phyloP scores from a whole-genome alignment of 495 filamentous ascomycete genomes.

The Aspergillus heteromorphus region DNA sequence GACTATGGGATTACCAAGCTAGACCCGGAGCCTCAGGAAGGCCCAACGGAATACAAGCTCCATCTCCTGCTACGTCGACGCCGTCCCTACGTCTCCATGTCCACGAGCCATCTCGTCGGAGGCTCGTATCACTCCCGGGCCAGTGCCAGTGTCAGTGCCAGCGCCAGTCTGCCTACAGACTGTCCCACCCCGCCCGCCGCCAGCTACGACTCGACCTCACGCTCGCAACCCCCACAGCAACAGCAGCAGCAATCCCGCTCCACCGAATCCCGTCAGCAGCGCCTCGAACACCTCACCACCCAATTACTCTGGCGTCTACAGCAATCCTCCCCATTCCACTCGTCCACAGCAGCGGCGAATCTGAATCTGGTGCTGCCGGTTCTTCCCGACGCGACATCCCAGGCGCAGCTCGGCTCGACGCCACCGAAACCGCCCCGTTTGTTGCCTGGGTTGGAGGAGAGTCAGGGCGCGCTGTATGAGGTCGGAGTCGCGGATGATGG shows the following conservation, averaged over 20 bases:
- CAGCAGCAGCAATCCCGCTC: constrained; percentile 27
- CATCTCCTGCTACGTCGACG: constrained; percentile 82
- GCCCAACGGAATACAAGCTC: constrained; percentile 93
- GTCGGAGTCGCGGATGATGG: constrained; percentile 96
- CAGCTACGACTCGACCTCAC: constrained; percentile 21
- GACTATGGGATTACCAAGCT: constrained; percentile 72
- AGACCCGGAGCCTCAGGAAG: constrained; percentile 87
- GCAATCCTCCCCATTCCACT: constrained; percentile 88
- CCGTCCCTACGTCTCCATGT: constrained; percentile 60
- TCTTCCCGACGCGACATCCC: constrained; percentile 58
- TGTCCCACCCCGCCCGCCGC: constrained; percentile 21
- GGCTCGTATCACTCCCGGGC: constrained; percentile 55
- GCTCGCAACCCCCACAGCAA: no score
- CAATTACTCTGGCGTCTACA: constrained; percentile 93
- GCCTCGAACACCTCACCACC: constrained; percentile 86
- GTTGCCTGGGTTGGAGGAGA: constrained; percentile 82
- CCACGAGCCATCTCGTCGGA: constrained; percentile 54
- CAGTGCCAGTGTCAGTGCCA: no score
- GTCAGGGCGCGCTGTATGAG: constrained; percentile 88
- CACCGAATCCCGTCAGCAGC: constrained; percentile 61
- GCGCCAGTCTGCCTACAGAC: constrained; percentile 18
- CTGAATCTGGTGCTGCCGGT: constrained; percentile 66
- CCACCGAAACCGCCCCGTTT: constrained; percentile 57
- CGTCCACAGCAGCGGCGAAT: constrained; percentile 64
- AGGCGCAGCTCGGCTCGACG: constrained; percentile 46